Base-by-base conservation (phyloP, 495 filamentous ascomycete species). In the Cudoniella acicularis region DNA sequence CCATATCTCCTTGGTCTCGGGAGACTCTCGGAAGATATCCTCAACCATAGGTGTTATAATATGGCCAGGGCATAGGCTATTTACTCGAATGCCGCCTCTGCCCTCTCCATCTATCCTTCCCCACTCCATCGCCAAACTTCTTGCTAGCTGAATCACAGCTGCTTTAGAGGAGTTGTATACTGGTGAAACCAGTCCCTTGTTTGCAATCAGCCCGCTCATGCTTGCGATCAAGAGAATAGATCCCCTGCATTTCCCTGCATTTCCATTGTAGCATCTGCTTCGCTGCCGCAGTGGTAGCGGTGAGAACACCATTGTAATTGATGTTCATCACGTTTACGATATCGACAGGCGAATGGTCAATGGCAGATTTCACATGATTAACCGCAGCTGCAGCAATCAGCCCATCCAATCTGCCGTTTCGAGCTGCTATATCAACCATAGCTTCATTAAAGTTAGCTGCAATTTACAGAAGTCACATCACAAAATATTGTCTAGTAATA, bases 251-350 rank as follows among this genome's bases (percentile, higher is more conserved):
- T 84, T 84, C 87, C 22, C 81, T 81, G 47, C 79, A 84, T 42
- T 84, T 84, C 71, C 86, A 87, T 56, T 79, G 80, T 64, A 90
- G 81, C 87, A 93, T 92, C 65, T 89, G 82, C 64, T 85, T 80
- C 13, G 89, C 89, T 9, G 81, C 83, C 10, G 86, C 83, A 59
- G 87, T 81, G 0, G 88, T 81, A 1, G 87, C 87, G 78, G 90
- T 83, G 70, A 91, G 89, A 9, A 88, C 85, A 17, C 88, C 90
- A 0, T 85, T 89, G 61, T 89, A 86, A 65, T 92, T 92, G 54
- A 89, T 78, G 49, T 83, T 81, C 69, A 93, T 79, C 84, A 92
- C 88, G 54, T 77, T 76, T 54, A 83, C 83, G 59, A 86, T 82
- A 64, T 90, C 86, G 53, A 84, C 78, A 45, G 79, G 74, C 2